Conservation (phyloP, 2,329 filamentous ascomycete species). For the Scytalidium sp. region DNA sequence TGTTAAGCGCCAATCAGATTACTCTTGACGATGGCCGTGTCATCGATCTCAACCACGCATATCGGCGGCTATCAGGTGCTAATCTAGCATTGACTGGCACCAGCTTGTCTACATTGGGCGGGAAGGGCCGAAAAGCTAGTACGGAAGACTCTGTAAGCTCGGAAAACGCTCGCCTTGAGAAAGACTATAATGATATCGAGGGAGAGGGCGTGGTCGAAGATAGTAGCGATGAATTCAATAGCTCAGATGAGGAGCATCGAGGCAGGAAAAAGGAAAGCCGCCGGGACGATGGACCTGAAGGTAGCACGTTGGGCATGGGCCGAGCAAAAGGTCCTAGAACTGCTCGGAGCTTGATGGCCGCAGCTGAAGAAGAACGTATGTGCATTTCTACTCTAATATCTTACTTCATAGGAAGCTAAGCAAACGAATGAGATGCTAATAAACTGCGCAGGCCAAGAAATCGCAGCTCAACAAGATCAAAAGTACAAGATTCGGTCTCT, state of each 20-base stretch:
- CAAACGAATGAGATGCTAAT: slow-evolving; percentile 6
- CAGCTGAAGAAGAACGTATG: slow-evolving; percentile 77
- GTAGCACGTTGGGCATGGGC: slow-evolving; percentile 29
- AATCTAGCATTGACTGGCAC: slow-evolving; percentile 63
- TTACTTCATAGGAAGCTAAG: too few relatives aligned
- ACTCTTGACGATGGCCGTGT: slow-evolving; percentile 59
- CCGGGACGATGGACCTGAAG: slow-evolving; percentile 34
- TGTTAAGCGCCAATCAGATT: slow-evolving; percentile 31
- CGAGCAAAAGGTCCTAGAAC: slow-evolving; percentile 37
- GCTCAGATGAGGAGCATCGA: slow-evolving; percentile 65
- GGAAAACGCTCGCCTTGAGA: slow-evolving; percentile 20
- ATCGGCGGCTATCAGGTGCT: slow-evolving; percentile 69
- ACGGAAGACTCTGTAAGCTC: slow-evolving; percentile 13
- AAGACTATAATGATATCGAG: slow-evolving; percentile 23
- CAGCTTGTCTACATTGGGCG: slow-evolving; percentile 47
- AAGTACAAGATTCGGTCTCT: slow-evolving; percentile 27
- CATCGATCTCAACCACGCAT: slow-evolving; percentile 67
- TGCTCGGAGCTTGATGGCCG: slow-evolving; percentile 64
- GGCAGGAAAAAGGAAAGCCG: slow-evolving; percentile 51
- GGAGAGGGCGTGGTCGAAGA: slow-evolving; percentile 23
- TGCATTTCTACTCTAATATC: slow-evolving; percentile 14
- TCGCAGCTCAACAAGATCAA: slow-evolving; percentile 17
- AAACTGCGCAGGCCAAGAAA: slow-evolving; percentile 14
- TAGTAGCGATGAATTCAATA: slow-evolving; percentile 33
- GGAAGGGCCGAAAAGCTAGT: slow-evolving; percentile 17